A percentile compares a stretch with the other conserved stretches of the same genome.
Evolutionary conservation across 1,139 yeast species (phyloP).

Genomic region (Pichia sp.): DNA sequence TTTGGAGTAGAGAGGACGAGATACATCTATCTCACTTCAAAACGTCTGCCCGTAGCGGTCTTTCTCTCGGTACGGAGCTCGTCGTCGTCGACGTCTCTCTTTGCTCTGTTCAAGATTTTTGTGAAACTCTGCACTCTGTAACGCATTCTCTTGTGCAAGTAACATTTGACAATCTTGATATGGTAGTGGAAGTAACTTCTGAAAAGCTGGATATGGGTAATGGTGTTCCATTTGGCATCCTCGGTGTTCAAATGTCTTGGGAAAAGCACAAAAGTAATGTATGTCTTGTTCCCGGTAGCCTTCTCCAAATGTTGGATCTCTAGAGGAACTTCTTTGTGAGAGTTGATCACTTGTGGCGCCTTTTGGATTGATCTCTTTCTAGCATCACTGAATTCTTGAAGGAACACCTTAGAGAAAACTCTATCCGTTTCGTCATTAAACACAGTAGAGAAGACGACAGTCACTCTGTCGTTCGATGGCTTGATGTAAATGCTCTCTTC

Average conservation of each 20-base stretch:
- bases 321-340: constrained; percentile 87
- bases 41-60: constrained; percentile 80
- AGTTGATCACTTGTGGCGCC: constrained; percentile 94
- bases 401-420: constrained; percentile 87
- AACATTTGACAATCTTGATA: constrained; percentile 96
- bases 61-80: constrained; percentile 62
- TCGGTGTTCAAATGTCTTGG: constrained; percentile 68
- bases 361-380: constrained; percentile 94
- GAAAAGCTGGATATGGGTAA: constrained; percentile 83
- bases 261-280: constrained; percentile 69
- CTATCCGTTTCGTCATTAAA: constrained; percentile 97
- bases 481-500: constrained; percentile 86
- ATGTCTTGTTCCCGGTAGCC: constrained; percentile 51
- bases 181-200: constrained; percentile 98
- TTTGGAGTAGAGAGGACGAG: no score
- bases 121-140: constrained; percentile 88
- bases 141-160: constrained; percentile 98
- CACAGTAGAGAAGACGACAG: constrained; percentile 89
- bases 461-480: constrained; percentile 93
- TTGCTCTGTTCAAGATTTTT: constrained; percentile 93
- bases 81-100: constrained; percentile 82
- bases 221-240: constrained; percentile 67
- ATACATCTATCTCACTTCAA: constrained; percentile 38
- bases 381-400: constrained; percentile 97
- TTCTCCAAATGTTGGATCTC: constrained; percentile 50